phyloP scores from a whole-genome alignment of 371 early-diverging fungal genomes.

The Circinella umbellata region DNA sequence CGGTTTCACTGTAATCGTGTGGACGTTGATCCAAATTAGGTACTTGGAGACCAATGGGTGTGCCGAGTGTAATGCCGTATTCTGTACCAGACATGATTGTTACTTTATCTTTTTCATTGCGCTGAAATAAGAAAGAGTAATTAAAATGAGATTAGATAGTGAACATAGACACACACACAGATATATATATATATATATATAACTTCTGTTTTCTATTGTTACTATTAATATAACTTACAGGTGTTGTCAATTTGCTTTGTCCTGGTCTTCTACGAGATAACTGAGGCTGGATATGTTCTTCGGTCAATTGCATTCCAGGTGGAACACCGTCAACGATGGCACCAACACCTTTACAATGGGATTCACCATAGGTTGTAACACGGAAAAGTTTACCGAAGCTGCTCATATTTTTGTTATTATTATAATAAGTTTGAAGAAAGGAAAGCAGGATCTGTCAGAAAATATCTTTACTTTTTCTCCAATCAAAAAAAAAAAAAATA shows the following conservation, averaged over 20 bases:
- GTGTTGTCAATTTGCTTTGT: slow-evolving; percentile 94
- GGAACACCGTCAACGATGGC: slow-evolving; percentile 97
- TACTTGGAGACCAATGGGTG: slow-evolving; percentile 92
- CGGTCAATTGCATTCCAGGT: slow-evolving; percentile 89
- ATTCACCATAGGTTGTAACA: slow-evolving; percentile 97
- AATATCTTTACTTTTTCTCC: neutral
- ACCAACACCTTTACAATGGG: slow-evolving; percentile 97
- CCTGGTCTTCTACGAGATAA: slow-evolving; percentile 93
- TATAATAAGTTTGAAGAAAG: neutral
- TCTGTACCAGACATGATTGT: slow-evolving; percentile 94
- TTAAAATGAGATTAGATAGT: neutral
- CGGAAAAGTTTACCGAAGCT: slow-evolving; percentile 81
- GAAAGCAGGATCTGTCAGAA: slow-evolving; percentile 4
- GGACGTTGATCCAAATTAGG: slow-evolving; percentile 96
- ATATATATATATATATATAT: neutral
- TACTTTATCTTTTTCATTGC: slow-evolving; percentile 92
- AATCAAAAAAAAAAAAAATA: neutral
- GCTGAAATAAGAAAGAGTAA: slow-evolving; percentile 38
- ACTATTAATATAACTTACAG: slow-evolving; percentile 49
- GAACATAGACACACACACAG: neutral
- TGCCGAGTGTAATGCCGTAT: slow-evolving; percentile 92
- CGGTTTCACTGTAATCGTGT: slow-evolving; percentile 94
- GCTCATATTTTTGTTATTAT: slow-evolving; percentile 59
- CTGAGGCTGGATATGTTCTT: slow-evolving; percentile 92
- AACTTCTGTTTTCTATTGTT: slow-evolving; percentile 26